Conservation (phyloP, 192 early-diverging fungal species). For the Coemansia aciculifera region DNA sequence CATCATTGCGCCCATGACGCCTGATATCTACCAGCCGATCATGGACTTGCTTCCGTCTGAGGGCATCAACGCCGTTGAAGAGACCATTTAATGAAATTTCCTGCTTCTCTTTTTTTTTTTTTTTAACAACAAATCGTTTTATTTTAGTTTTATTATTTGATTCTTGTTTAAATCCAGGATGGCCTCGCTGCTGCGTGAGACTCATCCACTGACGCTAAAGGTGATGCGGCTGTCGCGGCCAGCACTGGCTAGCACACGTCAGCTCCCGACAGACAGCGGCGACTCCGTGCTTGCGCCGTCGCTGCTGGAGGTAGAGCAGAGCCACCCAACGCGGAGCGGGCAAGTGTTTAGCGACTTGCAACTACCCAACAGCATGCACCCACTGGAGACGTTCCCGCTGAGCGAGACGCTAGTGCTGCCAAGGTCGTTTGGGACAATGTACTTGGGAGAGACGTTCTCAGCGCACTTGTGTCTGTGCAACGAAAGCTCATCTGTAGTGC, state of each 20-base stretch:
- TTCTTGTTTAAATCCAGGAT: slow-evolving; percentile 7
- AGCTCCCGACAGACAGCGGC: slow-evolving; percentile 45
- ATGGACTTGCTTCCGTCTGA: slow-evolving; percentile 85
- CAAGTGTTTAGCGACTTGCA: slow-evolving; percentile 36
- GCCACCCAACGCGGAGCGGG: slow-evolving; percentile 50
- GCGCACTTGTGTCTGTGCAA: slow-evolving; percentile 89
- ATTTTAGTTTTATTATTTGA: background rate
- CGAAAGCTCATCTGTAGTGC: slow-evolving; percentile 66
- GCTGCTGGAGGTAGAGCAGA: slow-evolving; percentile 44
- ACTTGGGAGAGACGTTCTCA: slow-evolving; percentile 90
- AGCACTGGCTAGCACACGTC: slow-evolving; percentile 57
- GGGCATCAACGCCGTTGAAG: slow-evolving; percentile 86
- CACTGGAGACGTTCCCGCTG: slow-evolving; percentile 61
- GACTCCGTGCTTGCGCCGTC: slow-evolving; percentile 35
- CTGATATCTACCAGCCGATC: slow-evolving; percentile 88
- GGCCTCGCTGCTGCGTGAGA: slow-evolving; percentile 52
- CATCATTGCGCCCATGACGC: slow-evolving; percentile 88
- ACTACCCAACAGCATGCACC: slow-evolving; percentile 39
- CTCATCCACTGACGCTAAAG: slow-evolving; percentile 80
- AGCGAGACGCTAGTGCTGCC: slow-evolving; percentile 77
- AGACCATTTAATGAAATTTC: slow-evolving; percentile 22
- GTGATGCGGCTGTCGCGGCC: slow-evolving; percentile 90
- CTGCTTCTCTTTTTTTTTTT: background rate
- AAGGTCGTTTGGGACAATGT: slow-evolving; percentile 87
- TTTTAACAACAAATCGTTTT: background rate